phyloP scores from a whole-genome alignment of 805 yeast genomes.

The Schizosaccharomyces osmophilus region DNA sequence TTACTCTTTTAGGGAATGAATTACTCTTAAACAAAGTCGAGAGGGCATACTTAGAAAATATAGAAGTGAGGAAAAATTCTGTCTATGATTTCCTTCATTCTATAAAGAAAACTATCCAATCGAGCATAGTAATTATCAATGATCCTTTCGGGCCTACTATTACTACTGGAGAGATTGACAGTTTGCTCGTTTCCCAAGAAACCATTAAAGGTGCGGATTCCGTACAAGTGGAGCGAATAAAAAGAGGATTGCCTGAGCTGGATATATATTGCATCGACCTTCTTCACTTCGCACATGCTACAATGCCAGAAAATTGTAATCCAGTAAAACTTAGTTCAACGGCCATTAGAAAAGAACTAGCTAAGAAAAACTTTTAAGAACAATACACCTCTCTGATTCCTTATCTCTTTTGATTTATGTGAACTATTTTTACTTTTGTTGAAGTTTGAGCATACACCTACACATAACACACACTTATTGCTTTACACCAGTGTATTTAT shows the following conservation, averaged over 20 bases:
- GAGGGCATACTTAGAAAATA: constrained; percentile 37
- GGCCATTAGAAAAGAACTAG: background rate
- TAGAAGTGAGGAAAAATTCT: constrained; percentile 22
- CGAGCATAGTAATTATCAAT: constrained; percentile 37
- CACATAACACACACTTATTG: too few relatives aligned
- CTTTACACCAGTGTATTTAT: too few relatives aligned
- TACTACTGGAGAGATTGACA: constrained; percentile 42
- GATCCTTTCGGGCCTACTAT: constrained; percentile 94
- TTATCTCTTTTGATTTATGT: too few relatives aligned
- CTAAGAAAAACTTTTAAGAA: background rate
- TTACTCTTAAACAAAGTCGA: constrained; percentile 53
- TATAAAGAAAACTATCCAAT: constrained; percentile 22
- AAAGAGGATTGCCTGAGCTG: constrained; percentile 29
- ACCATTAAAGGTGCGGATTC: constrained; percentile 48
- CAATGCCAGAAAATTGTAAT: background rate
- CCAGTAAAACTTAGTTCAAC: background rate
- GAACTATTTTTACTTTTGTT: too few relatives aligned
- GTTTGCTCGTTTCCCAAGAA: constrained; percentile 60
- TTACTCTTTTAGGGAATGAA: constrained; percentile 25
- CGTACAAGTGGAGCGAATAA: constrained; percentile 41
- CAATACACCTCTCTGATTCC: background rate
- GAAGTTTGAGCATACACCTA: too few relatives aligned
- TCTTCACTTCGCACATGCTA: background rate
- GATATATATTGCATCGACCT: constrained; percentile 23
- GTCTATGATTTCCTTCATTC: constrained; percentile 27